Base-by-base conservation (phyloP, 495 filamentous ascomycete species). In the Penicillium angulare region DNA sequence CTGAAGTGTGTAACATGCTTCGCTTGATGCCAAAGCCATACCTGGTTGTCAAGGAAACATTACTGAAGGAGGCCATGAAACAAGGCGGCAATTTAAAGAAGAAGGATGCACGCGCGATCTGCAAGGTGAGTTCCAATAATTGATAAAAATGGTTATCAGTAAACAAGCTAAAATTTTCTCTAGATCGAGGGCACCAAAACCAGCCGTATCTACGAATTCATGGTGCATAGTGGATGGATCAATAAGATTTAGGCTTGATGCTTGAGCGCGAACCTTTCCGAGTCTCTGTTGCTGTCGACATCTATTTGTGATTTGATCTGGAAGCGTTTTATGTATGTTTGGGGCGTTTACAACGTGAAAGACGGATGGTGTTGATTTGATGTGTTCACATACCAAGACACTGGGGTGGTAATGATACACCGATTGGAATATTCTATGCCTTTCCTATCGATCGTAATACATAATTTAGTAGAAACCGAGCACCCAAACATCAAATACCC, bases 1-100 rank as follows among this genome's bases (percentile, higher is more conserved):
- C 78, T 1, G 88, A 96, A 60, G 70, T 99, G 3, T 97, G 95
- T 70, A 85, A 85, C 53, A 80, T 84, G 40, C 75, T 95, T 5
- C 82, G 89, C 24, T 67, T 97, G 27, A 84, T 89, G 66, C 95
- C 93, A 1, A 97, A 97, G 68, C 89, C 95, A 1, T 99, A 96
- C 63, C 63, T 96, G 27, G 88, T 89, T 56, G 91, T 99, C 67
- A 97, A 97, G 68, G 90, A 96, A 61, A 81, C 85, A 22, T 68
- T 96, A 29, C 67, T 97, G 38, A 89, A 87, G 61, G 91, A 97
- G 62, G 88, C 92, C 1, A 81, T 95, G 72, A 92, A 90, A 67
- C 82, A 84, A 43, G 89, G 90, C 23, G 93, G 93, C 2, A 81
- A 72, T 26, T 56, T 99, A 20, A 97, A 96, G 76, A 95, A 91